Evolutionary conservation across 164 flowering plant species (phyloP), one percentile per base, ranked within the genome.

Genomic region (Aristolochia californica): DNA sequence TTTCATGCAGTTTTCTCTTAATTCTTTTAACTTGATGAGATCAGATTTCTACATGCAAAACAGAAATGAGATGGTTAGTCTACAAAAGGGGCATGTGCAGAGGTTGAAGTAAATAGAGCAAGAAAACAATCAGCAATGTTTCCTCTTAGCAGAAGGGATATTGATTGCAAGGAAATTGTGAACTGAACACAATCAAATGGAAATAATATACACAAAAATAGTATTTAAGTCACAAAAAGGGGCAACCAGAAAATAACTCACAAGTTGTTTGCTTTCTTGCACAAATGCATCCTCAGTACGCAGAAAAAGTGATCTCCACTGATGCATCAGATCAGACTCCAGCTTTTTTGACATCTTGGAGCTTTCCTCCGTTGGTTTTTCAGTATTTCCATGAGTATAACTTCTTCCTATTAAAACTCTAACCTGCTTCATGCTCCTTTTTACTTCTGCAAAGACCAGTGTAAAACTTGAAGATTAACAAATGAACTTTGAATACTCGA

Each of bases 241-340:
- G 14, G 47, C 4, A 56, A 12, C 23, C 20, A 45, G n/a, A 11
- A 25, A 53, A 40, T 49, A 9, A 79, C 96, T 80, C 72, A 91
- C 98, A 59, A 83, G 88, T 25, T 84, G 84, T 70, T 43, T 66
- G 74, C 66, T 69, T 72, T 91, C 98, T 45, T 62, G 75, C 53
- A 43, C 74, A 64, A 82, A 68, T 55, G 68, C 64, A 45, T 72
- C 78, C 62, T 78, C 93, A 77, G 83, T 82, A 48, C 77, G 84
- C 58, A 60, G 80, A 71, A 87, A 91, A 55, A 88, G 84, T 2
- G 84, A 82, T 66, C 65, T 83, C 98, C 96, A 91, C 44, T 78
- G 89, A 69, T 57, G 68, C 67, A 59, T 74, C 47, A 91, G 85
- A 57, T 80, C 81, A 63, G 68, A 65, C 71, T 91, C 93, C 40